Evolutionary conservation across 106 monocot species (phyloP), one percentile per base, ranked within the genome.

Genomic region (Narthecium ossifragum): DNA sequence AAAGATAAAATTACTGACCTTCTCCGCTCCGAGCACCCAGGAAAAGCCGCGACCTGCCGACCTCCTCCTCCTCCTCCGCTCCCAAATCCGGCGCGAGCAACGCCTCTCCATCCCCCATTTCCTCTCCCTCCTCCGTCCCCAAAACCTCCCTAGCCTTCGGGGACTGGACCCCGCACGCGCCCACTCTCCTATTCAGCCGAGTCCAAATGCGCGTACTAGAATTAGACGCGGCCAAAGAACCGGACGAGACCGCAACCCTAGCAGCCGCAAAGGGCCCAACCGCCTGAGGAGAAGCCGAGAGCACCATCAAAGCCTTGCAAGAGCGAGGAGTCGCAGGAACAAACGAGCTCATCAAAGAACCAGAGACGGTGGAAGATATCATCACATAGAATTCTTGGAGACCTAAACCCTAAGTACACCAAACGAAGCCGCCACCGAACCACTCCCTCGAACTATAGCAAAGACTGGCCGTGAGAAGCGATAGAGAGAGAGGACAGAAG

Each of bases 21-120:
- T 82, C 73, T 26, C 56, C 81, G n/a, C 40, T 67, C 26, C 78
- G 72, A 41, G 61, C 82, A 51, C 62, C 51, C 25, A 90, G 52
- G 41, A 79, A 57, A 1, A 75, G 59, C 46, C 70, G 36, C 22
- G 47, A 37, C 11, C 26, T 29, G 26, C 51, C 45, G 22, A 62
- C 55, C 67, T 65, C 82, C 43, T 3, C 59, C 43, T 43, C n/a
- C 17, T 71, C 70, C 49, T 49, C 80, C 6, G 64, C 83, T 17
- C 65, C 82, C 61, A 13, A 66, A 45, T 65, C 63, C 55, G 77
- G 71, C 13, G 74, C 74, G 18, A 82, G 62, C 14, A 79, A 74
- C 26, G 68, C 71, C 43, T 55, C 60, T 36, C 48, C 61, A 39
- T 48, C 34, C 31, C 46, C 26, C 53, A 34, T 15, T 5, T 31